Evolutionary conservation across 2,329 filamentous ascomycete species (phyloP), one percentile per base, ranked within the genome.

Genomic region (Colletotrichum tropicicola): DNA sequence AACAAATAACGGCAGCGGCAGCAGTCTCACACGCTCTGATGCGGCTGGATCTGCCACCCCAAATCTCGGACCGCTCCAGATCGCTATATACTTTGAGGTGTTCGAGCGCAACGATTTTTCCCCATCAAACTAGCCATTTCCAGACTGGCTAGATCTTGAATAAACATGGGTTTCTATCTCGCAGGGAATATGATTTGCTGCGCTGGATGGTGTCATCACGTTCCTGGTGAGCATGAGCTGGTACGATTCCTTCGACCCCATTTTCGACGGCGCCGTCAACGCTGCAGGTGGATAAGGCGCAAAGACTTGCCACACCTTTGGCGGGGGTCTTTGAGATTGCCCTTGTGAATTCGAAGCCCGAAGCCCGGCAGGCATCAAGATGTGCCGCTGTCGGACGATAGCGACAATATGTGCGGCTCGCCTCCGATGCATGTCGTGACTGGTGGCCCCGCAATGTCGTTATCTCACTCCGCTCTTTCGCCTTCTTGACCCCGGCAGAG

Each of bases 391-490:
- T 49, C 43, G 43, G 51, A 32, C 5, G 41, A 28, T 23, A 54
- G 37, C 48, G 51, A 43, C 51, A 21, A 13, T 21, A 17, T 21
- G 39, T 19, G 51, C 39, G 41, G 30, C 43, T 32, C 7, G 58
- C 47, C 30, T 21, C 25, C 25, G 30, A 44, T 15, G 27, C 6
- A 61, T 59, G 57, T 61, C 43, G 51, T 61, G 58, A 55, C 43
- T 30, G 51, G 43, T 17, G 6, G 58, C 41, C 58, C 58, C 58
- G 32, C 58, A 48, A 56, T 61, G 58, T 61, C 58, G 58, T 61
- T 61, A 61, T 61, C 51, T 30, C 41, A 25, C 58, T 49, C 58
- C 58, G 51, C 58, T 56, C 58, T 61, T 28, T 61, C 58, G 58
- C 19, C 51, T 61, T 61, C 12, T 15, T 41, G 13, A 27, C 25